Percentiles rank a stretch among this genome's conserved stretches.
Evolutionary conservation across 257 asterid species (phyloP).

Genomic region (Datura wrightii): DNA sequence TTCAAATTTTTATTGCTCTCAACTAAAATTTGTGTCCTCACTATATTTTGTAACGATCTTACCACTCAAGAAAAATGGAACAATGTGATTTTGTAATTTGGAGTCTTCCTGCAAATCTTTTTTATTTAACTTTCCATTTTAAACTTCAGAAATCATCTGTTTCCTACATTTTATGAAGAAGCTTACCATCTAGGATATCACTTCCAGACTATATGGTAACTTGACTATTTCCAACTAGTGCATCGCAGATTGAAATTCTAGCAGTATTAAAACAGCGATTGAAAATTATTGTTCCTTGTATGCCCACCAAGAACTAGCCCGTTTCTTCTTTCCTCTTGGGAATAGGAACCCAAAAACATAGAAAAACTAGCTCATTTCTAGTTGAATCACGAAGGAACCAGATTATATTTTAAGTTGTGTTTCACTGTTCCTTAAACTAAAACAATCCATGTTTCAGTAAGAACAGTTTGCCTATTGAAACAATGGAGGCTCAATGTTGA

Average conservation of each 20-base stretch:
- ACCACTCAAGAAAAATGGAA: background rate
- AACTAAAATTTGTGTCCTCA: background rate
- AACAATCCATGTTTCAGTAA: background rate
- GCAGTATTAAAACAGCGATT: background rate
- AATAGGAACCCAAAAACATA: background rate
- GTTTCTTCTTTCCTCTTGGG: background rate
- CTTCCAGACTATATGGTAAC: background rate
- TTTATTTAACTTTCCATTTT: background rate
- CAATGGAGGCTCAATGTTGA: background rate
- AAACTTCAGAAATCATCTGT: background rate
- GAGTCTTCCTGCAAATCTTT: background rate
- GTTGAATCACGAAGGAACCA: background rate
- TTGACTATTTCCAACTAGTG: background rate
- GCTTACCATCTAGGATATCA: slow-evolving; percentile 9
- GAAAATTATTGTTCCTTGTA: background rate
- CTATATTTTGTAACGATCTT: background rate
- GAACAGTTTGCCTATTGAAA: background rate
- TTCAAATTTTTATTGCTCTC: background rate
- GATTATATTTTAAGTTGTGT: background rate
- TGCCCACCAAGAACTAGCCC: background rate
- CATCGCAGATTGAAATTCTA: background rate
- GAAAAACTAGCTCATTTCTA: background rate
- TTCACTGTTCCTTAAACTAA: background rate
- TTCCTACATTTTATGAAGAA: background rate
- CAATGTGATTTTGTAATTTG: background rate